Evolutionary conservation across 1,284 basidiomycete genomes (phyloP).

Genomic region (Psilocybe mexicana): DNA sequence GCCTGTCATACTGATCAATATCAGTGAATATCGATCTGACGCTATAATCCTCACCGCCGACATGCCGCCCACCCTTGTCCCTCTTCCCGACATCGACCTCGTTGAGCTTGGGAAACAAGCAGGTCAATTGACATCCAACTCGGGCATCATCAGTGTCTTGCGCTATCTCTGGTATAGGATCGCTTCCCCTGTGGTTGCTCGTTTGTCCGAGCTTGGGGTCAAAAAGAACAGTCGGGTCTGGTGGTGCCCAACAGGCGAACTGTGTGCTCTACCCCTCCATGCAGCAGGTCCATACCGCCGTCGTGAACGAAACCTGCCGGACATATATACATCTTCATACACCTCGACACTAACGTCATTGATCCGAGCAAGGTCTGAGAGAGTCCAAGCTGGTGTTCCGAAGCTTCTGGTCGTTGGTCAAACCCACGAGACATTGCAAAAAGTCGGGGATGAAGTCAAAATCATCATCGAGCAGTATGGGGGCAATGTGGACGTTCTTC

Average conservation of each 20-base stretch:
- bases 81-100: background rate
- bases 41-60: no score
- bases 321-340: conserved; percentile 28
- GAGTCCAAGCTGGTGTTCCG: background rate
- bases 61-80: background rate
- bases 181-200: no score
- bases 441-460: background rate
- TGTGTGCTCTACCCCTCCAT: conserved; percentile 41
- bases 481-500: background rate
- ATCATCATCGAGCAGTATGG: background rate
- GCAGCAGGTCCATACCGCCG: conserved; percentile 31
- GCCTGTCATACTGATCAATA: background rate
- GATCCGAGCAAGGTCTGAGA: no score
- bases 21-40: background rate
- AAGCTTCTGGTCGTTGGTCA: background rate
- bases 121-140: no score
- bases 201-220: no score
- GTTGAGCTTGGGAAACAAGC: background rate
- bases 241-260: conserved; percentile 42
- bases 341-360: no score
- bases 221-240: conserved; percentile 26
- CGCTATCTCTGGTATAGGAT: no score
- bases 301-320: conserved; percentile 18
- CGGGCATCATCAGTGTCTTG: no score
- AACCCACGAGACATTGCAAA: background rate